Percentiles rank a stretch among this genome's conserved stretches.
These are phyloP conservation scores for Cordyceps javanica DNA, from an alignment of 2,329 filamentous ascomycete species.

Conservation along the genomic window DNA sequence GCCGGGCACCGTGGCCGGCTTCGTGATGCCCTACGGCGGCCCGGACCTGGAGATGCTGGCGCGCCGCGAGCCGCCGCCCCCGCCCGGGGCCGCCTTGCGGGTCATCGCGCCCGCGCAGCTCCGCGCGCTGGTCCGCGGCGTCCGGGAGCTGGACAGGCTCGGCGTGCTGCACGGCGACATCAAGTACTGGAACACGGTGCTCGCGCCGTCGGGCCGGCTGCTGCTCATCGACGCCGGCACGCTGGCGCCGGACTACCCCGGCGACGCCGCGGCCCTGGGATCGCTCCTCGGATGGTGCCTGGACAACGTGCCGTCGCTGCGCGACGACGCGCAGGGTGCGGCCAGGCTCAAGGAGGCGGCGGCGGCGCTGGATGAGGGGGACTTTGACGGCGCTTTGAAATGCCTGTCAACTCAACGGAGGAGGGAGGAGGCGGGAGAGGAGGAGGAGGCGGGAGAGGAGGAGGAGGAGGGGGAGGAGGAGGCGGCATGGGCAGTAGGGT, in stretches of 20 bases:
- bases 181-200: background rate
- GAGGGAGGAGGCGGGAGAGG: background rate
- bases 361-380: background rate
- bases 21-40: background rate
- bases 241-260: background rate
- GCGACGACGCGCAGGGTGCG: background rate
- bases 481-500: too few relatives aligned
- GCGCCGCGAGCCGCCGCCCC: too few relatives aligned
- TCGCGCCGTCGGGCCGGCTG: background rate
- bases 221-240: background rate
- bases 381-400: background rate
- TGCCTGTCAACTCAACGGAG: too few relatives aligned
- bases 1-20: conserved; percentile 12
- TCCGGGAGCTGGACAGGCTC: background rate
- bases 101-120: background rate
- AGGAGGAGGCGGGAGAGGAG: too few relatives aligned
- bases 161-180: background rate
- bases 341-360: background rate
- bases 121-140: background rate
- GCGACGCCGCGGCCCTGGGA: background rate
- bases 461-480: too few relatives aligned
- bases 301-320: background rate
- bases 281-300: background rate
- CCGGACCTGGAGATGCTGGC: background rate
- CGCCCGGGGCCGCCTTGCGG: too few relatives aligned